phyloP scores from a whole-genome alignment of 208 protist species.

The Trypanosoma melophagium region DNA sequence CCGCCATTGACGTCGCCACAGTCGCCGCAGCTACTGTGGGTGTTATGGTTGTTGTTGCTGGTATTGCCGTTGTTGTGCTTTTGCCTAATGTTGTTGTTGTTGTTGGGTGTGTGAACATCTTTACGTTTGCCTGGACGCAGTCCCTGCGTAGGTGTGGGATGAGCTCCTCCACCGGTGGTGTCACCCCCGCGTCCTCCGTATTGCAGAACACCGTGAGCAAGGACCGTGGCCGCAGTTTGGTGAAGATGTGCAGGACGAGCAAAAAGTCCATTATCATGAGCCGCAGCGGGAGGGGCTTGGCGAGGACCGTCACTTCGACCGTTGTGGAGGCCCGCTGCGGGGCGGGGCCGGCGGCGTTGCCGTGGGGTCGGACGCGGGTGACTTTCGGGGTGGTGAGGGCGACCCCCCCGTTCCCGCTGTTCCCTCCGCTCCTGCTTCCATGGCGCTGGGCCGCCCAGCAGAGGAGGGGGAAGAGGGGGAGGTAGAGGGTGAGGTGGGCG shows the following conservation, averaged over 20 bases:
- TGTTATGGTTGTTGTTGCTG: background rate
- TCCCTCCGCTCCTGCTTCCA: too few species aligned
- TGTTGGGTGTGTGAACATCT: background rate
- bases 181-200: conserved; percentile 26
- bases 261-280: conserved; percentile 67
- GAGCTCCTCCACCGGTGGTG: conserved; percentile 44
- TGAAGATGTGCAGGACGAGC: conserved; percentile 43
- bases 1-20: background rate
- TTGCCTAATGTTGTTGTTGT: background rate
- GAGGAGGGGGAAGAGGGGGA: conserved; percentile 58
- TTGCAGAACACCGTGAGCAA: conserved; percentile 40
- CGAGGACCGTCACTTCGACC: conserved; percentile 58
- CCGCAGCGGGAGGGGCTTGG: conserved; percentile 45
- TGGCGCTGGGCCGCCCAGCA: conserved; percentile 44
- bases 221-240: conserved; percentile 36
- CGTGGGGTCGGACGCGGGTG: conserved; percentile 3
- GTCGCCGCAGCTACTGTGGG: background rate
- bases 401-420: conserved; percentile 26
- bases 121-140: conserved; percentile 12
- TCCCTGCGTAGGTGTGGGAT: conserved; percentile 60
- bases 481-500: conserved; percentile 59
- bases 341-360: conserved; percentile 15
- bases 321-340: conserved; percentile 47
- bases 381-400: conserved; percentile 23
- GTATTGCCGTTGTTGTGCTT: background rate